These are phyloP conservation scores for Desmodesmus armatus DNA, from an alignment of 139 green algal species.

Conservation along the genomic window DNA sequence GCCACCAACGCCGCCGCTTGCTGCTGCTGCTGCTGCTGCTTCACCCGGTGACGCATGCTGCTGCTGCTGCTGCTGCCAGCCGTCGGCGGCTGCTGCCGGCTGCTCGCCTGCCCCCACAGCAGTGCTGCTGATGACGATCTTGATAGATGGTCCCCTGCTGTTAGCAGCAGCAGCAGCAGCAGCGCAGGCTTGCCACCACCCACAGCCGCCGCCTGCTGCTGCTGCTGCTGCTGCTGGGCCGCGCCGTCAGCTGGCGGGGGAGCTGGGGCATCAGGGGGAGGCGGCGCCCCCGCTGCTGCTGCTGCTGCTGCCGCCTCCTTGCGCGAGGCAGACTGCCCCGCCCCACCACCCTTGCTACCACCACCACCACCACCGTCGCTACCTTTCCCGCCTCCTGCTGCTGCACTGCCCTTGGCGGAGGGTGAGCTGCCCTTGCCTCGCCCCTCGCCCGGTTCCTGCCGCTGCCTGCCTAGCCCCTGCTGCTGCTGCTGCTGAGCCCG, in stretches of 20 bases:
- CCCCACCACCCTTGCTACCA: too few species aligned
- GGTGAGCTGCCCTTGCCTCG: too few species aligned
- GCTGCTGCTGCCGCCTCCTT: constrained; percentile 22
- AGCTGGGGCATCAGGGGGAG: not conserved
- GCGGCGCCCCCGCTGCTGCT: not conserved
- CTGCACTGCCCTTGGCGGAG: constrained; percentile 17
- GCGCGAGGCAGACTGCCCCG: too few species aligned
- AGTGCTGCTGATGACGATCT: constrained; percentile 34
- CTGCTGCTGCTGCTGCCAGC: too few species aligned
- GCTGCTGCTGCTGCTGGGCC: not conserved
- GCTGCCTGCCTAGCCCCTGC: constrained; percentile 1
- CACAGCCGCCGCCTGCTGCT: not conserved
- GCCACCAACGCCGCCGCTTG: not conserved
- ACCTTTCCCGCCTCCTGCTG: not conserved
- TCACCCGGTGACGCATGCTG: too few species aligned
- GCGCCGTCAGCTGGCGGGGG: not conserved
- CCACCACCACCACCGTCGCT: not conserved
- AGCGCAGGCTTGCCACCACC: not conserved
- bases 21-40: constrained; percentile 1
- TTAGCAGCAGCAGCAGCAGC: not conserved
- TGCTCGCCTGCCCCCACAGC: not conserved
- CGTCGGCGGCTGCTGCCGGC: not conserved
- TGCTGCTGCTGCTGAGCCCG: too few species aligned
- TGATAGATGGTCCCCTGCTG: constrained; percentile 20
- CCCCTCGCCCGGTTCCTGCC: too few species aligned